Percentiles rank a stretch among this genome's conserved stretches.
Conservation (phyloP, 2,329 filamentous ascomycete genomes). For the Botrytis squamosa region DNA sequence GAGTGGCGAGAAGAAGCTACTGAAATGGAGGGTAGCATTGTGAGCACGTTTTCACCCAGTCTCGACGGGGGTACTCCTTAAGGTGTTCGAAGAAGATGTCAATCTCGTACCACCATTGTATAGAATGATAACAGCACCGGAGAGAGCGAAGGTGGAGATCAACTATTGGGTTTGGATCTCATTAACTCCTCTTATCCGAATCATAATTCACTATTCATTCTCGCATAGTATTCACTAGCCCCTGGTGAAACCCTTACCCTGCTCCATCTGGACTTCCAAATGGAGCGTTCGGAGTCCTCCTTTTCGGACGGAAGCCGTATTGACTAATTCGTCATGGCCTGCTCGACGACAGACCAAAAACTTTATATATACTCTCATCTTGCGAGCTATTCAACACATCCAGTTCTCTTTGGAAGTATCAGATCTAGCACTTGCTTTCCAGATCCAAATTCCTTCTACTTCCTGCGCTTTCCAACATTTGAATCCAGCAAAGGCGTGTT, state of each 20-base stretch:
- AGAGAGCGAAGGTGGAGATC: slow-evolving; percentile 3
- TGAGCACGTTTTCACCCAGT: background rate
- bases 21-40: background rate
- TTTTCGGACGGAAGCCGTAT: background rate
- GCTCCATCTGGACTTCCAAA: background rate
- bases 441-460: background rate
- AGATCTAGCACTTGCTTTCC: background rate
- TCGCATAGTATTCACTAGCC: background rate
- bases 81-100: background rate
- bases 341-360: background rate
- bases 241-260: background rate
- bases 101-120: background rate
- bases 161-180: background rate
- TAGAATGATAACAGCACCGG: slow-evolving; percentile 1
- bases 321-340: background rate
- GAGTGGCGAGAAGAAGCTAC: background rate
- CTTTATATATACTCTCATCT: slow-evolving; percentile 5
- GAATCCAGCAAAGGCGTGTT: background rate
- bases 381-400: background rate
- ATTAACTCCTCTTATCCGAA: background rate
- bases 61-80: background rate
- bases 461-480: background rate
- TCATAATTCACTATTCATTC: background rate
- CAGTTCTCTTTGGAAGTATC: background rate
- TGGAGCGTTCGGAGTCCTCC: slow-evolving; percentile 4